phyloP scores from a whole-genome alignment of 306 rosid species.

The Ziziphus jujuba region DNA sequence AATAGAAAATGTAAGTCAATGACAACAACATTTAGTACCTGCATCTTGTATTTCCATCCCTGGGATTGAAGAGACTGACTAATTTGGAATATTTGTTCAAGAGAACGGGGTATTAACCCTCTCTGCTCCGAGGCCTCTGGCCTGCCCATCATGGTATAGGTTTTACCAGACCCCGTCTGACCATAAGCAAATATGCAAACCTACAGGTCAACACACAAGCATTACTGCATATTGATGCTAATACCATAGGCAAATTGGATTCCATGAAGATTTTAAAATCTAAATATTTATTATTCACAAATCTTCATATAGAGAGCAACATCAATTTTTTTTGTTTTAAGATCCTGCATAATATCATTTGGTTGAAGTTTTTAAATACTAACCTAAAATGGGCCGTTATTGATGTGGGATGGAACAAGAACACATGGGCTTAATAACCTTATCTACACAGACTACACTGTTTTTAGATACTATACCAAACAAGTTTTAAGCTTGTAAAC shows the following conservation, averaged over 20 bases:
- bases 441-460: too few relatives aligned
- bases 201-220: slow-evolving; percentile 42
- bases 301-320: too few relatives aligned
- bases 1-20: slow-evolving; percentile 6
- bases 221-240: slow-evolving; percentile 1
- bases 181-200: slow-evolving; percentile 99
- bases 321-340: too few relatives aligned
- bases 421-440: too few relatives aligned
- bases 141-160: slow-evolving; percentile 93
- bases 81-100: slow-evolving; percentile 80
- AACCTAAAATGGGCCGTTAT: too few relatives aligned
- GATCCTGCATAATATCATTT: too few relatives aligned
- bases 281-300: too few relatives aligned
- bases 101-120: slow-evolving; percentile 90
- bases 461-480: too few relatives aligned
- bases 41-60: slow-evolving; percentile 93
- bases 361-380: too few relatives aligned
- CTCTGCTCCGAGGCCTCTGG: slow-evolving; percentile 73
- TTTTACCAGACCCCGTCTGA: slow-evolving; percentile 92
- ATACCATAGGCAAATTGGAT: not conserved
- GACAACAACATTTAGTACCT: slow-evolving; percentile 41
- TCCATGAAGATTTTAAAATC: not conserved
- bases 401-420: too few relatives aligned
- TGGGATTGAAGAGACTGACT: slow-evolving; percentile 78
- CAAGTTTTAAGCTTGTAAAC: too few relatives aligned